phyloP scores from a whole-genome alignment of 352 stramenopile species.

The Peronospora belbahrii region DNA sequence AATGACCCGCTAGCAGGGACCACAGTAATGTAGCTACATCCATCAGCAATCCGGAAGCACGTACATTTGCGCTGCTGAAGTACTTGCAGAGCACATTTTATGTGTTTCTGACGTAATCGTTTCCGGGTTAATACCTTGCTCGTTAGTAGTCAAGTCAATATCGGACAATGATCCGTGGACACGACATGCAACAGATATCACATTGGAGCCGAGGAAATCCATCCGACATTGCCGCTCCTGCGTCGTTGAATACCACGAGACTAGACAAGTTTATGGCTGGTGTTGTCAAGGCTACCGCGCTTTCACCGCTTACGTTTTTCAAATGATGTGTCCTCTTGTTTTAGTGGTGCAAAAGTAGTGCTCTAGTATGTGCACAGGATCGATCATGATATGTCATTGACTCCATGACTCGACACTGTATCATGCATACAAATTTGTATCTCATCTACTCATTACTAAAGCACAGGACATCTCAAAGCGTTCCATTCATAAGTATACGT shows the following conservation, averaged over 20 bases:
- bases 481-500: no score
- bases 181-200: slow-evolving; percentile 23
- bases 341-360: no score
- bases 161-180: slow-evolving; percentile 18
- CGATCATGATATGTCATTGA: no score
- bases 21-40: slow-evolving; percentile 23
- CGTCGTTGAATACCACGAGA: slow-evolving; percentile 19
- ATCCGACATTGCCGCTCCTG: slow-evolving; percentile 5
- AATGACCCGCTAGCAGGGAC: slow-evolving; percentile 17
- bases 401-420: no score
- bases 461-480: no score
- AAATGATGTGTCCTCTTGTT: no score
- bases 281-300: slow-evolving; percentile 13
- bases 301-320: slow-evolving; percentile 2
- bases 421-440: no score
- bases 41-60: slow-evolving; percentile 27
- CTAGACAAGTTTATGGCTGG: slow-evolving; percentile 7
- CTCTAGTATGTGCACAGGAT: no score
- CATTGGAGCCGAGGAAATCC: slow-evolving; percentile 9
- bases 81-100: background rate
- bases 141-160: slow-evolving; percentile 3
- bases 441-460: no score
- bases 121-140: background rate
- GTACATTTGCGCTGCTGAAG: slow-evolving; percentile 17
- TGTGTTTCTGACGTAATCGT: background rate